Evolutionary conservation across 1,284 basidiomycete genomes (phyloP), one percentile per base, ranked within the genome.

Genomic region (Ganoderma boninense): DNA sequence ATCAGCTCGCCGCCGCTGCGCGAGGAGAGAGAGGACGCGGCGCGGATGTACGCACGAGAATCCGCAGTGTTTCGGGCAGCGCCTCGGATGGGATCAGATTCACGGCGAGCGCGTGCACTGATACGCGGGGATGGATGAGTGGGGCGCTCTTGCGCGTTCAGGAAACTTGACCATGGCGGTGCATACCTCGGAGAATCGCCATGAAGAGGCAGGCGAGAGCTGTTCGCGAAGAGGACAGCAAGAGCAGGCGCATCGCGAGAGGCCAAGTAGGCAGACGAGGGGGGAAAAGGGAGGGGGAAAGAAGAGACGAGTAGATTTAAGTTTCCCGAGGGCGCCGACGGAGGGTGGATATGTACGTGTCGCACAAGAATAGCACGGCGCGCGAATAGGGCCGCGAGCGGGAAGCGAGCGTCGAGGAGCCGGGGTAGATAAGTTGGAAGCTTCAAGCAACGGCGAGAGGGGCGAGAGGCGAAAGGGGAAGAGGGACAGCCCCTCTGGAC

Each of bases 171-270:
- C 4, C 29, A 32, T 32, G 29, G 29, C 32, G 16, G 32, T n/a
- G 8, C 57, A 10, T 35, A 60, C 57, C 57, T 60, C 11, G 35
- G 35, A 60, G 29, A n/a, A 60, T n/a, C 57, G 57, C 57, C 57
- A 60, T n/a, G 57, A 60, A 23, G 29, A 60, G 18, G 35, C 35
- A 40, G 57, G 40, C 18, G 20, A 60, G 57, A 60, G 35, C 56
- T 20, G 32, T 35, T 20, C 35, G 35, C 5, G 18, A 40, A 14
- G 18, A 35, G 2, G 20, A 57, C 0, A 18, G 13, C 5, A 18
- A 29, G 54, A 56, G 14, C 29, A 16, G 20, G 16, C 29, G 29
- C 54, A 57, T 57, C 29, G 54, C 32, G 54, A 57, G 29, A 10
- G 18, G 29, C 18, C 16, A 23, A 20, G 23, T 2, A 10, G 49